phyloP scores from a whole-genome alignment of 2,329 filamentous ascomycete genomes.

The Periconia sp. region DNA sequence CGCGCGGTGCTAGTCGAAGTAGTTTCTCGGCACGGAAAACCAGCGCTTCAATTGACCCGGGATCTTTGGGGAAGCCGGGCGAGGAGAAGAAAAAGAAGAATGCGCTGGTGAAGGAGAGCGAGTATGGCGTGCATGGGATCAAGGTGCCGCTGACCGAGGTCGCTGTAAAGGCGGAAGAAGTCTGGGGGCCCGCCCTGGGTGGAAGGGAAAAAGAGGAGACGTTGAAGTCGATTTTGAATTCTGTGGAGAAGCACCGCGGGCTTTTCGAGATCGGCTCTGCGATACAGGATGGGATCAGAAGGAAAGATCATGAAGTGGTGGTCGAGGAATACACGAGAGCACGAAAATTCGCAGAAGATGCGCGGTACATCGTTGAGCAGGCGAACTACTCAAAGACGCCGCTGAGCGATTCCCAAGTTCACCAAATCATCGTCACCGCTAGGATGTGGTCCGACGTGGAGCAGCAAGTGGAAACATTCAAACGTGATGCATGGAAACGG shows the following conservation, averaged over 20 bases:
- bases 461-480: constrained; percentile 82
- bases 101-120: constrained; percentile 83
- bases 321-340: constrained; percentile 85
- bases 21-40: constrained; percentile 55
- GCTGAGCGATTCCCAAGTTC: constrained; percentile 76
- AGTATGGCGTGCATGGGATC: constrained; percentile 57
- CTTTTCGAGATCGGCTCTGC: constrained; percentile 79
- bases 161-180: constrained; percentile 90
- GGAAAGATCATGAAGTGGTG: constrained; percentile 85
- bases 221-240: constrained; percentile 73
- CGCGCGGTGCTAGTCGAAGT: constrained; percentile 67
- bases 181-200: constrained; percentile 92
- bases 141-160: constrained; percentile 86
- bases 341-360: constrained; percentile 78
- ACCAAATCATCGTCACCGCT: constrained; percentile 83
- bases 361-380: constrained; percentile 64
- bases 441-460: constrained; percentile 96
- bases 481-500: constrained; percentile 84
- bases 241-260: constrained; percentile 76
- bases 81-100: constrained; percentile 76
- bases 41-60: constrained; percentile 30
- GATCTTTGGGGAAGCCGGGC: constrained; percentile 31
- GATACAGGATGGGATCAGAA: constrained; percentile 81
- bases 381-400: constrained; percentile 53
- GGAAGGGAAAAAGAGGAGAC: constrained; percentile 89